Evolutionary conservation across 345 rosid species (phyloP).

Genomic region (Aurinia saxatilis): DNA sequence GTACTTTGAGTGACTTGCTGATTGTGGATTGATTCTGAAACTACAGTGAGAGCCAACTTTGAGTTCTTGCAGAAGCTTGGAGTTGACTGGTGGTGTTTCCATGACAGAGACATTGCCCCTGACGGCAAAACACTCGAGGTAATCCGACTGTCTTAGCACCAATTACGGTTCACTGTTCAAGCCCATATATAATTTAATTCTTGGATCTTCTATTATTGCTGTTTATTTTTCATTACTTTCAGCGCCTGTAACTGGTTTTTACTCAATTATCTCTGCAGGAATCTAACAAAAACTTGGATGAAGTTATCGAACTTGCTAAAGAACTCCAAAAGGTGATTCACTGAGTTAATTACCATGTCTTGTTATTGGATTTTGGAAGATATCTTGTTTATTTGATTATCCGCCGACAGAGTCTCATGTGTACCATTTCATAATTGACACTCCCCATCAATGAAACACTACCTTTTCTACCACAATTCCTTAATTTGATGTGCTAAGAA

Average conservation of each 20-base stretch:
- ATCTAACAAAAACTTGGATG: slow-evolving; percentile 81
- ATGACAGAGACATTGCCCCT: slow-evolving; percentile 94
- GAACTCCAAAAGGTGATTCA: slow-evolving; percentile 57
- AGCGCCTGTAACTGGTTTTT: neutral
- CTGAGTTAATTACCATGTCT: slow-evolving; percentile 18
- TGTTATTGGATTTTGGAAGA: neutral
- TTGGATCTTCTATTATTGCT: neutral
- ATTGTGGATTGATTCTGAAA: neutral
- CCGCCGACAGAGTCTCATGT: neutral
- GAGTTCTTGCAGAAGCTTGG: slow-evolving; percentile 93
- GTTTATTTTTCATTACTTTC: neutral
- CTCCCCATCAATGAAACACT: neutral
- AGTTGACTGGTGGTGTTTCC: slow-evolving; percentile 94
- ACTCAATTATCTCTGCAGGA: slow-evolving; percentile 43
- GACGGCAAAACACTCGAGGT: slow-evolving; percentile 77
- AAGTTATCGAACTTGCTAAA: slow-evolving; percentile 85
- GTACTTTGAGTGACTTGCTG: slow-evolving; percentile 2
- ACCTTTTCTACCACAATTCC: neutral
- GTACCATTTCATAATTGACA: neutral
- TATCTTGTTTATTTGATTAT: neutral
- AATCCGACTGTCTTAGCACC: neutral
- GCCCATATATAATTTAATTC: neutral
- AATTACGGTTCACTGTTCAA: neutral
- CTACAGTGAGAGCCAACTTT: slow-evolving; percentile 93
- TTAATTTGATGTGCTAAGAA: slow-evolving; percentile 2